Percentiles rank a stretch among this genome's conserved stretches.
phyloP scores from a whole-genome alignment of 2,329 filamentous ascomycete genomes.

The Phialophora chinensis region DNA sequence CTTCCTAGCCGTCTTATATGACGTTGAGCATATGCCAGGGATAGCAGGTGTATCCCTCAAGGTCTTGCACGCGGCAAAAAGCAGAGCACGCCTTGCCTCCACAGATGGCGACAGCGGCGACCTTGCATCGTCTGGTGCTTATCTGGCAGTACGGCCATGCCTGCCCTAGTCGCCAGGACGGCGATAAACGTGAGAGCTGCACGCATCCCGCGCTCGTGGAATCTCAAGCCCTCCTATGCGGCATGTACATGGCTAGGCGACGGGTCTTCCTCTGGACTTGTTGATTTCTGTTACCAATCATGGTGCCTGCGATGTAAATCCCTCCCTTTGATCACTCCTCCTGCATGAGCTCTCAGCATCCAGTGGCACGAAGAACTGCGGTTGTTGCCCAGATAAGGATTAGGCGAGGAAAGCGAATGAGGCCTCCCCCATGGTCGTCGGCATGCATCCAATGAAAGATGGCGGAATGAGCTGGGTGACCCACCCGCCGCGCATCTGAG shows the following conservation, averaged over 20 bases:
- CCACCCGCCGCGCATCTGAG: not conserved
- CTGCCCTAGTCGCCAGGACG: not conserved
- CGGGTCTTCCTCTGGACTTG: not conserved
- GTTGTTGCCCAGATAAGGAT: not conserved
- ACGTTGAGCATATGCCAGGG: slow-evolving; percentile 1
- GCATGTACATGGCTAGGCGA: not conserved
- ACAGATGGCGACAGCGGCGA: slow-evolving; percentile 19
- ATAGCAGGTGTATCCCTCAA: not conserved
- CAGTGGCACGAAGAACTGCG: not conserved
- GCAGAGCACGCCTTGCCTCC: slow-evolving; percentile 20
- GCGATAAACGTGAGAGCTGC: not conserved
- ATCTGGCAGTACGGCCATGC: slow-evolving; percentile 1
- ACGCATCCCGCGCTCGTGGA: not conserved
- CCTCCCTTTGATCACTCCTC: not conserved
- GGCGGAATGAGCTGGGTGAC: not conserved
- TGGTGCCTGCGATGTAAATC: not conserved
- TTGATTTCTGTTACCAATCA: not conserved
- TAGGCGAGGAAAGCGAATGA: slow-evolving; percentile 38
- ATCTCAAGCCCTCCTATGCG: not conserved
- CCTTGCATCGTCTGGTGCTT: not conserved
- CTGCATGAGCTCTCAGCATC: slow-evolving; percentile 3
- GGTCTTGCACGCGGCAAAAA: not conserved
- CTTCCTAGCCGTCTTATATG: not conserved
- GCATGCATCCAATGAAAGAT: not conserved
- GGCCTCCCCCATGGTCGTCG: slow-evolving; percentile 44